Evolutionary conservation across 1,284 basidiomycete genomes (phyloP), one percentile per base, ranked within the genome.

Genomic region (Trichosporon asahii): DNA sequence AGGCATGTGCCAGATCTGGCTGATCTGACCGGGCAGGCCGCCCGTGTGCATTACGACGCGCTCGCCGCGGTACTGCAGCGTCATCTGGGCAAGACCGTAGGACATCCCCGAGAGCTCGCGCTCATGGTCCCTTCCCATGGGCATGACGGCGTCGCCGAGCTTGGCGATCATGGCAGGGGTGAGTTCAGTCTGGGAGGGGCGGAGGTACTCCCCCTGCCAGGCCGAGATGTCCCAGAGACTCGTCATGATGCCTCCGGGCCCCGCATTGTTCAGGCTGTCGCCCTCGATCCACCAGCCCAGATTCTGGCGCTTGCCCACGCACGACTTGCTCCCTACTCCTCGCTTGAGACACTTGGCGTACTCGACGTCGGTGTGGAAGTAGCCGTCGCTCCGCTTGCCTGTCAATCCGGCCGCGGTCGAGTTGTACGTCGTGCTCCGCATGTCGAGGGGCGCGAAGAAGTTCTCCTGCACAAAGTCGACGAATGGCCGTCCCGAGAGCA

Each of bases 381-480:
- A 76, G 6, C 71, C 70, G 44, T 75, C 73, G 12, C 73, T 70
- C 12, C 74, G 61, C 23, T 73, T 40, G 11, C 61, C 61, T 11
- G 61, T 37, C 33, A 37, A 7, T 14, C 31, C 33, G 1, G 61
- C 31, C 0, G 61, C 61, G 5, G 61, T 64, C n/a, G 33, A 40
- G n/a, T 77, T 76, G 71, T 77, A 78, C 2, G 70, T 73, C 4
- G 78, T 76, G 8, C 68, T 53, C 4, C 23, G 68, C 78, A 83
- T 76, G 0, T 74, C 76, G 11, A 82, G 68, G 4, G 79, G 78
- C 18, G 73, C 72, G 33, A 80, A 76, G 64, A 83, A 75, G 44
- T 79, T 72, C 4, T 64, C 31, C 9, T 76, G 67, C 25, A 78
- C 73, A 63, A 73, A 81, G 2, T 70, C 70, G 8, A 66, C 66